Evolutionary conservation across 305 asterid genomes (phyloP).

Genomic region (Fraxinus sp.): DNA sequence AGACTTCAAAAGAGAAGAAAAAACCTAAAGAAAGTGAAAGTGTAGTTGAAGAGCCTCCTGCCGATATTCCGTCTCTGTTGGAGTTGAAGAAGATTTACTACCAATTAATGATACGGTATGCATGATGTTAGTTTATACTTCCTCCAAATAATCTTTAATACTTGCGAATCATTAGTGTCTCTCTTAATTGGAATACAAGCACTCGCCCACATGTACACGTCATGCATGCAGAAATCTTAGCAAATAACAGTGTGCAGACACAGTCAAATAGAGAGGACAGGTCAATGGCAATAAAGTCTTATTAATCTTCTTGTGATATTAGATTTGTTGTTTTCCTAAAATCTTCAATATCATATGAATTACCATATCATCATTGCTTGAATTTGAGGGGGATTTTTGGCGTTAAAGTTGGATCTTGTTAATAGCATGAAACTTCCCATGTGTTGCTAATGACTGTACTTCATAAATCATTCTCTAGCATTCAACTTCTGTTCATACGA

Average conservation of each 20-base stretch:
- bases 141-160: background rate
- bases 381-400: background rate
- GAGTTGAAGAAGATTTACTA: slow-evolving; percentile 88
- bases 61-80: slow-evolving; percentile 80
- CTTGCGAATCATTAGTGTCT: background rate
- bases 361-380: background rate
- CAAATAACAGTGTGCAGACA: background rate
- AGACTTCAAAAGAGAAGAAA: slow-evolving; percentile 80
- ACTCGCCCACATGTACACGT: background rate
- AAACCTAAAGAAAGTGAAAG: slow-evolving; percentile 82
- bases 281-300: background rate
- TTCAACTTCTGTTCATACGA: background rate
- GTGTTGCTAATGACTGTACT: background rate
- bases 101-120: slow-evolving; percentile 82
- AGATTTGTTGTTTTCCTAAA: background rate
- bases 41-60: slow-evolving; percentile 85
- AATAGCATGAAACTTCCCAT: background rate
- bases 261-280: background rate
- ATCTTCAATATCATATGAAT: background rate
- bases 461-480: background rate
- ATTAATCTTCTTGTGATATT: background rate
- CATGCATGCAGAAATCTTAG: background rate
- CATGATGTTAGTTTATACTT: slow-evolving; percentile 1
- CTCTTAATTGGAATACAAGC: background rate
- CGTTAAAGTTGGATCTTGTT: background rate